Base-by-base conservation (phyloP, 495 filamentous ascomycete genomes). In the Penicillium pulvis region DNA sequence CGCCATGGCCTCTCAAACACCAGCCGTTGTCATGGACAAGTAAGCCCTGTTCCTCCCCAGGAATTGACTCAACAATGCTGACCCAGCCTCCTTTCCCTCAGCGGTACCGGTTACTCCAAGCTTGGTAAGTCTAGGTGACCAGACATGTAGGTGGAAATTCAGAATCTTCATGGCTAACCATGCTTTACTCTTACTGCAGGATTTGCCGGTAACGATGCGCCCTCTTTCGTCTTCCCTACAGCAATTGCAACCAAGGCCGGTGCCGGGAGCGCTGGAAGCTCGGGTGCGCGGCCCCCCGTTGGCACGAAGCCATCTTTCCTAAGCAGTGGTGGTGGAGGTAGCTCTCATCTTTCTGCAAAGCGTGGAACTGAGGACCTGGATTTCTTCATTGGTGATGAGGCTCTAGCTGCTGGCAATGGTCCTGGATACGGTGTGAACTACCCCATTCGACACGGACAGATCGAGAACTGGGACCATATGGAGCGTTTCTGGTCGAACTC, bases 11-110 rank as follows among this genome's bases (percentile, higher is more conserved):
- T 87, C 87, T 80, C 92, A 97, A 87, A 98, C 94, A 71, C 94
- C 94, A 62, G 94, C 94, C 89, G 95, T 98, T 97, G 94, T 98
- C 91, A 98, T 98, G 91, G 94, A 98, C 94, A 98, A 98, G 94
- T 98, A 87, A 66, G 94, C 83, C 59, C 48, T 64, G 47, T 42
- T 41, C 17, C 43, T 45, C 24, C 23, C 0, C 49, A 16, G 30
- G 42, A 63, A 56, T 55, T 65, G 59, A 51, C 45, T 16, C 17
- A 19, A 14, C 30, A 45, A 71, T 73, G 58, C 58, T 66, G 56
- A 66, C 57, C 56, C 46, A 52, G 39, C 64, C 30, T 30, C 59
- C 67, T 71, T 53, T 60, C 46, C 46, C 46, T 42, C 70, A 98
- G 94, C 88, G 94, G 94, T 76, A 98, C 94, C 78, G 94, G 94